Evolutionary conservation across 2,329 filamentous ascomycete species (phyloP), one percentile per base, ranked within the genome.

Genomic region (Venturiaceae sp.): DNA sequence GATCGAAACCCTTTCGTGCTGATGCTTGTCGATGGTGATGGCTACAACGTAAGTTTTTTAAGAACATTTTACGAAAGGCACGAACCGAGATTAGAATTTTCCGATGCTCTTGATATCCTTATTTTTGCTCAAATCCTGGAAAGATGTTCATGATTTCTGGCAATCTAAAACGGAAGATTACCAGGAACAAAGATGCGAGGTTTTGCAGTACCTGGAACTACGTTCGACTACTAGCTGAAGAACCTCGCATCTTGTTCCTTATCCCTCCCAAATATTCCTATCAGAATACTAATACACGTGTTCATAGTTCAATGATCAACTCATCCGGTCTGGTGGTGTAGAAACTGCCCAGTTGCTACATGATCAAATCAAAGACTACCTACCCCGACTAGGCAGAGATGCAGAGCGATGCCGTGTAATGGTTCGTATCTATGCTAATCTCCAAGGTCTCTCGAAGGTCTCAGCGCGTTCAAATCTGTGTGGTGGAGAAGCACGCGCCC

Each of bases 1-100:
- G 71, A 80, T 26, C 76, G 78, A 21, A 81, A 80, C 61, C 78
- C 82, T 0, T 86, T 85, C 63, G 81, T 82, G 1, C 72, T 86
- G 2, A 78, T 86, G 6, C 71, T 86, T 0, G 71, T 86, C 13
- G 83, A 86, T 59, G 83, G 82, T 21, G 82, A 86, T 67, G 81
- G 80, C 53, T 85, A 84, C 63, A 64, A 78, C 23, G 65, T 71
- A 41, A 41, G 53, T 55, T 39, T 32, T 9, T n/a, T 37, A 30
- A 8, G 3, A 19, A 19, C 37, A 9, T 14, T 9, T 50, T 50
- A 16, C n/a, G 9, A 26, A 14, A 21, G 23, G 3, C 14, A 26
- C 7, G 21, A 8, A 34, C 19, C n/a, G 53, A 55, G 19, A 21
- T 32, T 21, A 52, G 4, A 32, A 9, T n/a, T n/a, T n/a, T n/a